Conservation (phyloP, 805 yeast genomes). For the Kuraishia piskuri region DNA sequence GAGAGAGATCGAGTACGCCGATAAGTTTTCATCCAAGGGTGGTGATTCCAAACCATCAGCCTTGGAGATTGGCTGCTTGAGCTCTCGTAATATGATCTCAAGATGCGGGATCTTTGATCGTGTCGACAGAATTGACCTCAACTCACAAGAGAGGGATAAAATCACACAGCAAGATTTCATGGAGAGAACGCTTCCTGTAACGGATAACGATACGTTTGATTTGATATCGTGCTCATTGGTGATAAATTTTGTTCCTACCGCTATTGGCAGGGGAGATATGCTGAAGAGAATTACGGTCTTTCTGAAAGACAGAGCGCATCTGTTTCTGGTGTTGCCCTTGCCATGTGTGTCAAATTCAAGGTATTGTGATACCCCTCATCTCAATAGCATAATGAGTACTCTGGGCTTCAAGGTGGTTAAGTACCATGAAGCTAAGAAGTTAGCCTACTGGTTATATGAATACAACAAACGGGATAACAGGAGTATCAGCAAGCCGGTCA, state of each 20-base stretch:
- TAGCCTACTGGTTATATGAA: constrained; percentile 63
- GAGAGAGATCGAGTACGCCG: constrained; percentile 19
- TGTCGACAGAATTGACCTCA: constrained; percentile 65
- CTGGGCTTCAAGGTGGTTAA: constrained; percentile 50
- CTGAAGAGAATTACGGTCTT: constrained; percentile 49
- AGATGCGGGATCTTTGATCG: constrained; percentile 41
- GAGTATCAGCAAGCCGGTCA: constrained; percentile 7
- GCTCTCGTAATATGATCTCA: constrained; percentile 60
- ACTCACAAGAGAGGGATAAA: constrained; percentile 59
- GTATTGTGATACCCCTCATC: constrained; percentile 44
- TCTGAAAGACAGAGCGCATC: constrained; percentile 26
- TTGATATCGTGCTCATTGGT: constrained; percentile 80
- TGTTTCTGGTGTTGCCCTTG: constrained; percentile 71
- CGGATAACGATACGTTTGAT: constrained; percentile 40
- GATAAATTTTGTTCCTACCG: constrained; percentile 77
- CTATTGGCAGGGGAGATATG: constrained; percentile 72
- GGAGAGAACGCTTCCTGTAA: constrained; percentile 55
- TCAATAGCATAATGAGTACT: constrained; percentile 36
- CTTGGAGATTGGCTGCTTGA: constrained; percentile 79
- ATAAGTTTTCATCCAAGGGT: not conserved
- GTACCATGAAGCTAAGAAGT: constrained; percentile 55
- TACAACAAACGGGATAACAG: constrained; percentile 21
- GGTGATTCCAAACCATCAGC: constrained; percentile 31
- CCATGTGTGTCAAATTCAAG: constrained; percentile 84
- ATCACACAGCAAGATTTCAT: constrained; percentile 79